A percentile compares a stretch with the other conserved stretches of the same genome.
These are phyloP conservation scores for Angophora floribunda DNA, from an alignment of 345 rosid genomes.

Conservation along the genomic window DNA sequence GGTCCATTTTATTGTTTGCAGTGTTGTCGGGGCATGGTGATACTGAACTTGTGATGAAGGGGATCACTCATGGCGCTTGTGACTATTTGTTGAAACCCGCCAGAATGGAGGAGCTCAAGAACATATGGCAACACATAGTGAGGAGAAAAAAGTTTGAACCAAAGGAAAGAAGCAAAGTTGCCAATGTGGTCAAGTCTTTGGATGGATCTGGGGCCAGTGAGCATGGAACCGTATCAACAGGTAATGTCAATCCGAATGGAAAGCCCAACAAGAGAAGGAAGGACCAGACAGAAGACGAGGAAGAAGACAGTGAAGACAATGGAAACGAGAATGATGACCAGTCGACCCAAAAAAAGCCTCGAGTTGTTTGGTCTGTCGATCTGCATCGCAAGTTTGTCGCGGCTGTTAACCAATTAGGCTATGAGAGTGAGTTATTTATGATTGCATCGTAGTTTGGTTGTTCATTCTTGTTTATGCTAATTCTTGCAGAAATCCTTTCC, in stretches of 20 bases:
- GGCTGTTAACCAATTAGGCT: conserved; percentile 71
- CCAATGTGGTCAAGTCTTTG: conserved; percentile 21
- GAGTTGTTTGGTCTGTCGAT: conserved; percentile 79
- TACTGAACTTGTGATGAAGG: conserved; percentile 79
- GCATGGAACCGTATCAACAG: conserved; percentile 10
- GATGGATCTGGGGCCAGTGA: conserved; percentile 18
- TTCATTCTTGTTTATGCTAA: neutral
- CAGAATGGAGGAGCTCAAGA: conserved; percentile 78
- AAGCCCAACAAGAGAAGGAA: conserved; percentile 58
- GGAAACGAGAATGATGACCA: conserved; percentile 41
- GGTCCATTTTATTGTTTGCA: conserved; percentile 6
- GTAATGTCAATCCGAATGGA: conserved; percentile 38
- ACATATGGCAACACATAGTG: conserved; percentile 95
- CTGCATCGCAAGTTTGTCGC: conserved; percentile 67
- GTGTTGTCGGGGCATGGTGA: conserved; percentile 91
- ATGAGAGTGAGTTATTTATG: conserved; percentile 49
- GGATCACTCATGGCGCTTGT: conserved; percentile 90
- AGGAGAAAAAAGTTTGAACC: conserved; percentile 43
- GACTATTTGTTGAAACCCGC: conserved; percentile 91
- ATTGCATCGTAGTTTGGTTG: neutral
- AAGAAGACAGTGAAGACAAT: conserved; percentile 48
- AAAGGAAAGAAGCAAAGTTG: conserved; percentile 22
- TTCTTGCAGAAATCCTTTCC: neutral
- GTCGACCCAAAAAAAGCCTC: conserved; percentile 69
- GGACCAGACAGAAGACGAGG: conserved; percentile 72